phyloP scores from a whole-genome alignment of 768 basidiomycete genomes.

The Naganishia vaughanmartiniae region DNA sequence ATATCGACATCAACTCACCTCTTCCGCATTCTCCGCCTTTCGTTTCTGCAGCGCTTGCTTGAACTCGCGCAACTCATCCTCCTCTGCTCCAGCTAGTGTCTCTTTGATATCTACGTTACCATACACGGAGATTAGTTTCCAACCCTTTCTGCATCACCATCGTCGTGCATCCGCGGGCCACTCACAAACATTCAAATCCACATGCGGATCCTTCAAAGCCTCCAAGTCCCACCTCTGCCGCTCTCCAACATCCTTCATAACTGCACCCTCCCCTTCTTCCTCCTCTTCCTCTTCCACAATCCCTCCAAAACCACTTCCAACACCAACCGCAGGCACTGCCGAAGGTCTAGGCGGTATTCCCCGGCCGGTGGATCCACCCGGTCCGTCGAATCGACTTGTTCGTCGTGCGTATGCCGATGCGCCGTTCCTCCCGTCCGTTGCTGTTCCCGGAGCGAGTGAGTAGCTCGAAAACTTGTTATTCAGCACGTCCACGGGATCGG shows the following conservation, averaged over 20 bases:
- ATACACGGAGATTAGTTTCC: neutral
- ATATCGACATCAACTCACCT: constrained; percentile 53
- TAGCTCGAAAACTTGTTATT: constrained; percentile 10
- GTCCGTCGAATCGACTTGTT: constrained; percentile 28
- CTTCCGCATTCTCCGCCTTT: constrained; percentile 79
- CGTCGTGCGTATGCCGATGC: constrained; percentile 30
- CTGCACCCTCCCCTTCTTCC: constrained; percentile 58
- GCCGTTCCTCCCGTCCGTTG: constrained; percentile 29
- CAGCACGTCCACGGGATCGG: constrained; percentile 5
- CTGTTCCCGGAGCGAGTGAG: neutral
- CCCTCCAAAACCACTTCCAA: constrained; percentile 51
- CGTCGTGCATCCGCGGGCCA: constrained; percentile 33
- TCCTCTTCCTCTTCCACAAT: constrained; percentile 57
- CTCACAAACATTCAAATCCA: constrained; percentile 87
- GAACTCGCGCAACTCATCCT: constrained; percentile 52
- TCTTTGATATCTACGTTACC: constrained; percentile 41
- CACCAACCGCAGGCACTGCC: neutral
- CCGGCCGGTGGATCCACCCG: neutral
- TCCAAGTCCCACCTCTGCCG: constrained; percentile 58
- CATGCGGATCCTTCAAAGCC: constrained; percentile 70
- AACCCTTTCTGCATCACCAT: neutral
- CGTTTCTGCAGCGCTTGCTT: constrained; percentile 59
- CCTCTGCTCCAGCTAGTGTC: constrained; percentile 49
- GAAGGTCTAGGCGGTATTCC: neutral
- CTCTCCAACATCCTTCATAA: constrained; percentile 43